Conservation (phyloP, 2,329 filamentous ascomycete genomes). For the Microcyclosporella mali region DNA sequence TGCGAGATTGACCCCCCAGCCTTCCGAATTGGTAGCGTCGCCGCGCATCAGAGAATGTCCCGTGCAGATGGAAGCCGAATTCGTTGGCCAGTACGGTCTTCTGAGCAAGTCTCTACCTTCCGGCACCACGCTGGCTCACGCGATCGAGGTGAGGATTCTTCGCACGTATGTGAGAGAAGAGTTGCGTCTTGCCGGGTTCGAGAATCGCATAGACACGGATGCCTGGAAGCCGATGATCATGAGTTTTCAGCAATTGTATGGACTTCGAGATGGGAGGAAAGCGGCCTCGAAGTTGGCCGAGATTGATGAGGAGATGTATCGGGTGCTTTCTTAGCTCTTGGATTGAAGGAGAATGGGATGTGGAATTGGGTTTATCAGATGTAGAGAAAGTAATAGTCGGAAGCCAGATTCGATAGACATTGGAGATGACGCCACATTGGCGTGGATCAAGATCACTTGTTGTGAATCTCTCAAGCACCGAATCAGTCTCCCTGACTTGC, state of each 20-base stretch:
- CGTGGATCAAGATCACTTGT: no score
- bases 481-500: no score
- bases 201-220: constrained; percentile 5
- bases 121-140: not conserved
- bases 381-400: no score
- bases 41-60: constrained; percentile 5
- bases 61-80: constrained; percentile 7
- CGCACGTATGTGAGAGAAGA: constrained; percentile 5
- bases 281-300: constrained; percentile 2
- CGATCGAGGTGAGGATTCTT: constrained; percentile 3
- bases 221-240: constrained; percentile 9
- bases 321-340: constrained; percentile 1
- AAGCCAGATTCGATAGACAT: no score
- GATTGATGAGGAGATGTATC: constrained; percentile 4
- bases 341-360: no score
- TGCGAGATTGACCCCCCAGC: not conserved
- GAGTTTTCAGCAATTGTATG: constrained; percentile 6
- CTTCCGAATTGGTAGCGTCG: constrained; percentile 2
- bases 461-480: no score
- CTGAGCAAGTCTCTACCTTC: not conserved
- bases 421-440: no score
- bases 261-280: constrained; percentile 1
- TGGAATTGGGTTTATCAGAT: no score
- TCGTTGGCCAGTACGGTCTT: not conserved
- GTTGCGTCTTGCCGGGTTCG: constrained; percentile 1